Conservation (phyloP, 2,329 filamentous ascomycete species). For the Didymella pinodella region DNA sequence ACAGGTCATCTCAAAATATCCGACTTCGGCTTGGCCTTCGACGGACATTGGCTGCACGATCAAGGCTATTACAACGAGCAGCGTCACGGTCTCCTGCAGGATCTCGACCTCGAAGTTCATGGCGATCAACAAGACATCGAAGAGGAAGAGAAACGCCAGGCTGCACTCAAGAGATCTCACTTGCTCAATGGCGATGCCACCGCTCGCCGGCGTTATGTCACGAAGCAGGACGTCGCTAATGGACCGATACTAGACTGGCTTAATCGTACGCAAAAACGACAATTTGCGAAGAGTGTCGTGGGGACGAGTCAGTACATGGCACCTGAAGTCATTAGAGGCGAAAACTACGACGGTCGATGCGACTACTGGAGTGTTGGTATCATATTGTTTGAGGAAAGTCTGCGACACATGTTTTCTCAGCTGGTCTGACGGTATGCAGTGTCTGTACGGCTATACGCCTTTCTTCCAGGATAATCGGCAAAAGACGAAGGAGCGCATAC, state of each 20-base stretch:
- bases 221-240: conserved; percentile 34
- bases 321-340: conserved; percentile 85
- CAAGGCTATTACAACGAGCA: conserved; percentile 85
- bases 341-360: conserved; percentile 88
- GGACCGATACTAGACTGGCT: conserved; percentile 53
- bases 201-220: conserved; percentile 28
- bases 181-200: conserved; percentile 46
- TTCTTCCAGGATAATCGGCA: conserved; percentile 84
- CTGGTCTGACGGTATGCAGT: conserved; percentile 59
- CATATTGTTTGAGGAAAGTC: conserved; percentile 79
- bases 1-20: conserved; percentile 94
- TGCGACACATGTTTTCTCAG: not conserved
- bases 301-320: conserved; percentile 99
- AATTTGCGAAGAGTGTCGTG: conserved; percentile 83
- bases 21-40: conserved; percentile 94
- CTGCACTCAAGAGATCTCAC: conserved; percentile 61
- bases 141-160: conserved; percentile 56
- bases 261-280: conserved; percentile 64
- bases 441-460: conserved; percentile 88
- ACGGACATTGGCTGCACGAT: conserved; percentile 94
- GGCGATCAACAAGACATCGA: conserved; percentile 76
- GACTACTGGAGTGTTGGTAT: conserved; percentile 98
- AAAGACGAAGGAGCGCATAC: conserved; percentile 84
- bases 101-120: conserved; percentile 74
- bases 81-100: conserved; percentile 78